These are phyloP conservation scores for Talaromyces ruber DNA, from an alignment of 495 filamentous ascomycete species.

Conservation along the genomic window DNA sequence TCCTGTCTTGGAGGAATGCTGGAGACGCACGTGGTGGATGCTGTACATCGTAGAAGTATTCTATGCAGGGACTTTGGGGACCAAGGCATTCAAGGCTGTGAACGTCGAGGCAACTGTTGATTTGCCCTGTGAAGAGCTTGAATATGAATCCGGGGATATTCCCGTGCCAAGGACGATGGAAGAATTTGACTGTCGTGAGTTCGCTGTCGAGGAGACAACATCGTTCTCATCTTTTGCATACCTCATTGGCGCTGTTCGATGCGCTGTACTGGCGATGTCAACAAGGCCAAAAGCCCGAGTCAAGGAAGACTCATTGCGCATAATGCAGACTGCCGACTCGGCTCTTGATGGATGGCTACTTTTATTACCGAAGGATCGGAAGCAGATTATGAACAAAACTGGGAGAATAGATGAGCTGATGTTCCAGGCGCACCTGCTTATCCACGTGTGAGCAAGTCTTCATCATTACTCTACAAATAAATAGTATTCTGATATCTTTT, in stretches of 20 bases:
- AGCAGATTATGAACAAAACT: constrained; percentile 18
- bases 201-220: constrained; percentile 48
- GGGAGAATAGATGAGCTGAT: constrained; percentile 27
- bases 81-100: constrained; percentile 39
- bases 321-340: constrained; percentile 21
- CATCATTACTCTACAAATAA: not conserved
- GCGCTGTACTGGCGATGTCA: constrained; percentile 17
- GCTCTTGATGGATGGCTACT: constrained; percentile 19
- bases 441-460: constrained; percentile 20
- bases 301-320: constrained; percentile 16
- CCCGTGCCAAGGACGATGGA: constrained; percentile 52
- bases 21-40: constrained; percentile 32
- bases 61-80: constrained; percentile 21
- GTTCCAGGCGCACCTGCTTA: constrained; percentile 25
- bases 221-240: constrained; percentile 70
- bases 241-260: constrained; percentile 47
- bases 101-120: constrained; percentile 49
- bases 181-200: constrained; percentile 64
- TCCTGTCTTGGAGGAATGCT: constrained; percentile 17
- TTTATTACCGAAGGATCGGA: constrained; percentile 16
- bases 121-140: constrained; percentile 70
- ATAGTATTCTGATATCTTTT: not conserved
- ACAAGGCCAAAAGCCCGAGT: constrained; percentile 9
- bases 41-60: constrained; percentile 22
- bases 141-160: constrained; percentile 58